Evolutionary conservation across 139 green algal species (phyloP), one percentile per base, ranked within the genome.

Genomic region (Coelastrella sp.): DNA sequence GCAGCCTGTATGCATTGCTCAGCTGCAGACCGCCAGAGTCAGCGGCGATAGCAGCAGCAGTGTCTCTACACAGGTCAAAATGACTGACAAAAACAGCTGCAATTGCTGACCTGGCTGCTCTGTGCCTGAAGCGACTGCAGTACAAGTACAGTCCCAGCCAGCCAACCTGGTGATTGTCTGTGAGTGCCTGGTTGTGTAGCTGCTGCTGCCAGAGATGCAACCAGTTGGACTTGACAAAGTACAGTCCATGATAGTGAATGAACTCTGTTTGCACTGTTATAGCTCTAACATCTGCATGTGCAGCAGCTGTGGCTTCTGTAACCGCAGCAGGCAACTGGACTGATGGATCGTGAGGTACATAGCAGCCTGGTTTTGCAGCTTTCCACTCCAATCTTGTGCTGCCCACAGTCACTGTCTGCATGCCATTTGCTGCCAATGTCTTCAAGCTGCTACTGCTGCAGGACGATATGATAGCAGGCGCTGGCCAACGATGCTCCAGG

Each of bases 41-140:
- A n/a, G n/a, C n/a, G n/a, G n/a, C n/a, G n/a, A n/a, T n/a, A n/a
- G n/a, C n/a, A n/a, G n/a, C n/a, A n/a, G n/a, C n/a, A n/a, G n/a
- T n/a, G n/a, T n/a, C n/a, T n/a, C n/a, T n/a, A n/a, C n/a, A n/a
- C n/a, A 71, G 51, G 15, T n/a, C 9, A 23, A 83, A 83, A 34
- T 19, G 19, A n/a, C 35, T 38, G 25, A 21, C 37, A 43, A 83
- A 72, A 2, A 63, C 76, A 15, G 32, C 53, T 43, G 53, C 76
- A 2, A 72, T 5, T 41, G 76, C 76, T 21, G 30, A 6, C n/a
- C 53, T 83, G 32, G 76, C 76, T 35, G 23, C 51, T 53, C 34
- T 21, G 23, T 73, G 76, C 4, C 76, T 53, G 25, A 83, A 37
- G 34, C 76, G 34, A 25, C 51, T 72, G 76, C 76, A 83, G 62